Percentiles rank a stretch among this genome's conserved stretches.
phyloP scores from a whole-genome alignment of 1,139 yeast genomes.

The Hyphopichia buzzinii region DNA sequence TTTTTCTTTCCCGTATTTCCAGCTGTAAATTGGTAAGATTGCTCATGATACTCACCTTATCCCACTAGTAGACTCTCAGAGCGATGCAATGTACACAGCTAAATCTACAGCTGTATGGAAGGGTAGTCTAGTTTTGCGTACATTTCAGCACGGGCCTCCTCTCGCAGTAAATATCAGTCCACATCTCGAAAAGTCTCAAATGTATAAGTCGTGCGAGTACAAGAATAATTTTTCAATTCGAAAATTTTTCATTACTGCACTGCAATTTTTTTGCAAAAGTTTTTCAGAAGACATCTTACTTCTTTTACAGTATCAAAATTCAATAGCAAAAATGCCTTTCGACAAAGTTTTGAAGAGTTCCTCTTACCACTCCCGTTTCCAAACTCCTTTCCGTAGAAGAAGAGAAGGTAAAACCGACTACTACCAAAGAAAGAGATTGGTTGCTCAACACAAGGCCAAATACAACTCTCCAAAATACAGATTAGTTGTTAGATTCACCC shows the following conservation, averaged over 20 bases:
- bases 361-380: constrained; percentile 99
- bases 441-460: constrained; percentile 99
- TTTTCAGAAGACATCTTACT: constrained; percentile 1
- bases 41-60: too few species aligned
- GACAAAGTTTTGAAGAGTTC: constrained; percentile 69
- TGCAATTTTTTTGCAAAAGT: constrained; percentile 1
- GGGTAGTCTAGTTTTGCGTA: too few species aligned
- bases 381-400: constrained; percentile 99
- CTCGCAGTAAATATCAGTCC: background rate
- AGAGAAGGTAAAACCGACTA: constrained; percentile 99
- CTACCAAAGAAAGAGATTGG: constrained; percentile 99
- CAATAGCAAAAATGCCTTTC: constrained; percentile 64
- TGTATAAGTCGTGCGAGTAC: too few species aligned
- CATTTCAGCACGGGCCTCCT: background rate
- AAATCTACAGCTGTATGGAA: too few species aligned
- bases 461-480: constrained; percentile 99
- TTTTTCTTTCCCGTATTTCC: too few species aligned
- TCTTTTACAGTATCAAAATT: constrained; percentile 1
- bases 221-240: too few species aligned
- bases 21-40: too few species aligned
- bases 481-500: constrained; percentile 99
- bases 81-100: too few species aligned
- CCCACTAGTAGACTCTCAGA: too few species aligned
- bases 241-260: constrained; percentile 2
- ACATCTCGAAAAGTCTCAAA: background rate